Percentiles rank a stretch among this genome's conserved stretches.
phyloP scores from a whole-genome alignment of 1,284 basidiomycete genomes.

The Thecaphora thlaspeos region DNA sequence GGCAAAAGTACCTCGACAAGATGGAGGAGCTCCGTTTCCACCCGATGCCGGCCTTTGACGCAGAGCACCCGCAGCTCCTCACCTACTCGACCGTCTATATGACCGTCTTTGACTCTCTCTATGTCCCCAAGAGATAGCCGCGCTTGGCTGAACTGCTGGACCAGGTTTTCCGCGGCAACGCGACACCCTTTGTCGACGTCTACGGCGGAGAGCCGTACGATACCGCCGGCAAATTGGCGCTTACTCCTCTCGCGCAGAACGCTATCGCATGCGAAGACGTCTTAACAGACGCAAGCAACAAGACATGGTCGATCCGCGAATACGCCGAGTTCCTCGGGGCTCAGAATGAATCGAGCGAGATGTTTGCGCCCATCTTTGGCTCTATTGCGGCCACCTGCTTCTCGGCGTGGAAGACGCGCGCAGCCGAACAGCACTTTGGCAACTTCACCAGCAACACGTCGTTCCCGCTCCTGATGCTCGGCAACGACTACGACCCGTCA shows the following conservation, averaged over 20 bases:
- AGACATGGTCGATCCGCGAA: slow-evolving; percentile 19
- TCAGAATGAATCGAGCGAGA: too few species aligned
- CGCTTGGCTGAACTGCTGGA: slow-evolving; percentile 26
- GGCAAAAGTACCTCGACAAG: slow-evolving; percentile 20
- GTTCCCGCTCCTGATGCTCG: slow-evolving; percentile 32
- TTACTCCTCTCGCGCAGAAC: slow-evolving; percentile 3
- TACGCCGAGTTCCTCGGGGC: too few species aligned
- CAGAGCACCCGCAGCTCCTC: slow-evolving; percentile 30
- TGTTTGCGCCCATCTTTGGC: slow-evolving; percentile 18
- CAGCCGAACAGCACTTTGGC: slow-evolving; percentile 33
- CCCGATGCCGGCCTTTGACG: slow-evolving; percentile 22
- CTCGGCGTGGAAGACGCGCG: slow-evolving; percentile 27
- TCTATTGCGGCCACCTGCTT: slow-evolving; percentile 24
- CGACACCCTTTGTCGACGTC: slow-evolving; percentile 21
- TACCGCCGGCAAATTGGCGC: slow-evolving; percentile 16
- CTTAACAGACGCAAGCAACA: slow-evolving; percentile 5
- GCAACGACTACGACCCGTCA: slow-evolving; percentile 45
- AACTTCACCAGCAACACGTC: slow-evolving; percentile 31
- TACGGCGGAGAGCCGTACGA: slow-evolving; percentile 24
- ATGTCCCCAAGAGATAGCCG: slow-evolving; percentile 30
- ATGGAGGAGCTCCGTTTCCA: slow-evolving; percentile 29
- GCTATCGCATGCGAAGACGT: slow-evolving; percentile 35
- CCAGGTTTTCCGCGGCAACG: slow-evolving; percentile 28
- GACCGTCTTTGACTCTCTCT: slow-evolving; percentile 20
- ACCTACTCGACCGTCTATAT: slow-evolving; percentile 29